Conservation (phyloP, 2,329 filamentous ascomycete genomes). For the Trichocomaceae sp. region DNA sequence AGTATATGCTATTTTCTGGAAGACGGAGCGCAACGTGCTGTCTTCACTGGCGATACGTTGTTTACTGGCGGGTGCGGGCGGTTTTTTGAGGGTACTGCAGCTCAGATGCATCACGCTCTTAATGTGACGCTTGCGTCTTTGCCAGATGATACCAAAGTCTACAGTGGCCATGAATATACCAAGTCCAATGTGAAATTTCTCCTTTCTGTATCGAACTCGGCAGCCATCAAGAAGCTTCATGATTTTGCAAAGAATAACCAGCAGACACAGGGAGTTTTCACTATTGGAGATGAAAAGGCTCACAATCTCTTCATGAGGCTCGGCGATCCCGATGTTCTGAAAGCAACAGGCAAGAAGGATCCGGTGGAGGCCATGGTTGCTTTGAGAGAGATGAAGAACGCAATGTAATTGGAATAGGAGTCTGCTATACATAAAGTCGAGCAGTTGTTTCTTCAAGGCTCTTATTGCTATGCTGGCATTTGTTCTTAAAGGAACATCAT, state of each 20-base stretch:
- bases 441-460: no score
- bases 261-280: conserved; percentile 92
- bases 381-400: conserved; percentile 77
- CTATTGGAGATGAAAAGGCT: conserved; percentile 93
- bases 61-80: conserved; percentile 92
- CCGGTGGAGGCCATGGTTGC: conserved; percentile 78
- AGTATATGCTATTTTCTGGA: conserved; percentile 94
- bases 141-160: conserved; percentile 87
- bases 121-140: conserved; percentile 76
- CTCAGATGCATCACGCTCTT: conserved; percentile 87
- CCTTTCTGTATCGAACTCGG: conserved; percentile 65
- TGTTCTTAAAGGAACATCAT: no score
- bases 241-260: conserved; percentile 70
- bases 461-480: no score
- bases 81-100: conserved; percentile 87
- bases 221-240: conserved; percentile 69
- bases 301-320: conserved; percentile 97
- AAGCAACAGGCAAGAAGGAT: conserved; percentile 72
- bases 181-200: conserved; percentile 90
- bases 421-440: no score
- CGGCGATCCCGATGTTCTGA: conserved; percentile 73
- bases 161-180: conserved; percentile 97
- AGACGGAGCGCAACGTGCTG: conserved; percentile 64
- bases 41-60: conserved; percentile 94
- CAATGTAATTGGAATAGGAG: conserved; percentile 24